Base-by-base conservation (phyloP, 306 rosid species). In the Ormosia emarginata region DNA sequence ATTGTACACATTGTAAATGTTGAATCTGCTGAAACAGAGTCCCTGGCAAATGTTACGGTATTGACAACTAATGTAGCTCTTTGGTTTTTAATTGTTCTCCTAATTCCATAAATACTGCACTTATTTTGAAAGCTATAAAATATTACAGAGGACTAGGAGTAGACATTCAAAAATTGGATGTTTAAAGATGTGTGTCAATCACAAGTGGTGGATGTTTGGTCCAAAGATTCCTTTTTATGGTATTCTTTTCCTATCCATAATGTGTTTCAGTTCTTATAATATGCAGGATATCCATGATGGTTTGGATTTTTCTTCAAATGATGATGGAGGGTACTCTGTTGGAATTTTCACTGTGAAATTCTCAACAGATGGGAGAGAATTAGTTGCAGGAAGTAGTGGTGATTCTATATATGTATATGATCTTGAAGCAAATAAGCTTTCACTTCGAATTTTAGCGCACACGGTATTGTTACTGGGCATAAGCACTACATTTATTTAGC, bases 351-450 rank as follows among this genome's bases (percentile, higher is more conserved):
- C 98, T 69, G 83, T 92, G 69, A 93, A 92, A 79, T 93, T 92
- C 85, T 95, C 99, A 3, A 90, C 89, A 9, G 98, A 95, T 87
- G 99, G 98, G 82, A 89, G 80, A 81, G 99, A 95, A 84, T 82
- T 95, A 82, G 98, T 95, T 66, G 98, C 98, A 58, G 99, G 98
- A 89, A 93, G 89, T 78, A 89, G 92, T 64, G 92, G 90, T 73
- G 90, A 91, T 84, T 95, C 98, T 63, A 91, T 95, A 79, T 83
- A 86, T 79, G 96, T 93, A 73, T 95, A 95, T 56, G 99, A 95
- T 91, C 96, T 95, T 62, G 94, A 88, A 84, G 89, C 98, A 84
- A 86, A 92, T 83, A 95, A 82, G 88, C 86, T 87, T 77, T 92
- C 98, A 67, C 96, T 95, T 73, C 92, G 92, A 78, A 93, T 93